phyloP scores from a whole-genome alignment of 345 rosid species.

The Erucastrum elatum region DNA sequence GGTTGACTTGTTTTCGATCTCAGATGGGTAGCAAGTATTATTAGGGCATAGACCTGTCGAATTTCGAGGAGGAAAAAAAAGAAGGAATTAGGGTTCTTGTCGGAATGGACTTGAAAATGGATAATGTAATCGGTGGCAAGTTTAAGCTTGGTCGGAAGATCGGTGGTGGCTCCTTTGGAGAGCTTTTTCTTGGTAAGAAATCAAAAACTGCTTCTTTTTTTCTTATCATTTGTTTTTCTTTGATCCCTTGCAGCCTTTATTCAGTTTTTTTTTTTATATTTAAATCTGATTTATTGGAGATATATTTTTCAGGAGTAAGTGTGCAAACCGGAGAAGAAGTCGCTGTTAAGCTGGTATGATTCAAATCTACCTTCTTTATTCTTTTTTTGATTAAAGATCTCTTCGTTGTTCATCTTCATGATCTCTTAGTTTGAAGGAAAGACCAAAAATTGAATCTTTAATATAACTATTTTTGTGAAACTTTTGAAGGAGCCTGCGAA shows the following conservation, averaged over 20 bases:
- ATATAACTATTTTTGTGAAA: not conserved
- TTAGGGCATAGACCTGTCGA: too few relatives aligned
- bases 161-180: constrained; percentile 43
- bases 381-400: not conserved
- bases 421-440: not conserved
- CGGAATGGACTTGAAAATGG: constrained; percentile 41
- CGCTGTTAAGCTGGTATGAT: constrained; percentile 44
- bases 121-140: constrained; percentile 42
- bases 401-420: not conserved
- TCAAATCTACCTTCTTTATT: not conserved
- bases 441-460: not conserved
- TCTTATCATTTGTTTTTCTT: not conserved
- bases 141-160: constrained; percentile 43
- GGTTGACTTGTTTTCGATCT: constrained; percentile 38
- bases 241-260: not conserved
- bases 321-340: constrained; percentile 42
- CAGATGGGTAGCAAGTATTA: constrained; percentile 3
- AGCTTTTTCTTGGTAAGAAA: constrained; percentile 34
- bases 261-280: not conserved
- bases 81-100: not conserved
- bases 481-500: constrained; percentile 69
- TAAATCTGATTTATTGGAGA: not conserved
- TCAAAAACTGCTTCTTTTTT: not conserved
- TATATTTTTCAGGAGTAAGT: constrained; percentile 27
- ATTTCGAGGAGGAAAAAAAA: not conserved